These are phyloP conservation scores for Apiospora pterosperma DNA, from an alignment of 2,329 filamentous ascomycete genomes.

Conservation along the genomic window DNA sequence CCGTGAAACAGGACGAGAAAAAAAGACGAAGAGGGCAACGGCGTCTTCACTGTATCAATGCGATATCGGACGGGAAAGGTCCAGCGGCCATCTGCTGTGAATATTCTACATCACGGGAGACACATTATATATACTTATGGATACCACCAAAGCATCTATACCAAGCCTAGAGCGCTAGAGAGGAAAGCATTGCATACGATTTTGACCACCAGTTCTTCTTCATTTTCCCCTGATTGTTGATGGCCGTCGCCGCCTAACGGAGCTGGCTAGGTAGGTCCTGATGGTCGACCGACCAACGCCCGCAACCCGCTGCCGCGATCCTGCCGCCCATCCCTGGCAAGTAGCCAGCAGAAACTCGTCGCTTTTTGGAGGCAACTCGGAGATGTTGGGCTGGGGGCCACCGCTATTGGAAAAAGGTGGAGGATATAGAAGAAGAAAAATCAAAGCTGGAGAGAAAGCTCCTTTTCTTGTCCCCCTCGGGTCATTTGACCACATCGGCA, in stretches of 20 bases:
- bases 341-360: not conserved
- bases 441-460: not conserved
- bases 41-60: not conserved
- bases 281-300: not conserved
- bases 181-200: not conserved
- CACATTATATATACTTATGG: not conserved
- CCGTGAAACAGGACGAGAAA: slow-evolving; percentile 8
- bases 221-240: not conserved
- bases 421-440: not conserved
- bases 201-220: too few relatives aligned
- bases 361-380: not conserved
- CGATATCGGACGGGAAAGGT: not conserved
- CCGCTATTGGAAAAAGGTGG: not conserved
- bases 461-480: not conserved
- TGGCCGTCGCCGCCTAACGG: not conserved
- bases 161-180: not conserved
- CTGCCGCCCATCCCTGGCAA: not conserved
- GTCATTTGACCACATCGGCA: not conserved
- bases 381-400: not conserved
- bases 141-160: not conserved
- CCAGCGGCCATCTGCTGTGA: not conserved
- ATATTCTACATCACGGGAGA: not conserved
- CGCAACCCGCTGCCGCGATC: not conserved
- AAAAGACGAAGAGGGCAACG: not conserved
- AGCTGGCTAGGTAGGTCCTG: not conserved